A percentile compares a stretch with the other conserved stretches of the same genome.
phyloP scores from a whole-genome alignment of 305 asterid species.

The Fraxinus angustifolia region DNA sequence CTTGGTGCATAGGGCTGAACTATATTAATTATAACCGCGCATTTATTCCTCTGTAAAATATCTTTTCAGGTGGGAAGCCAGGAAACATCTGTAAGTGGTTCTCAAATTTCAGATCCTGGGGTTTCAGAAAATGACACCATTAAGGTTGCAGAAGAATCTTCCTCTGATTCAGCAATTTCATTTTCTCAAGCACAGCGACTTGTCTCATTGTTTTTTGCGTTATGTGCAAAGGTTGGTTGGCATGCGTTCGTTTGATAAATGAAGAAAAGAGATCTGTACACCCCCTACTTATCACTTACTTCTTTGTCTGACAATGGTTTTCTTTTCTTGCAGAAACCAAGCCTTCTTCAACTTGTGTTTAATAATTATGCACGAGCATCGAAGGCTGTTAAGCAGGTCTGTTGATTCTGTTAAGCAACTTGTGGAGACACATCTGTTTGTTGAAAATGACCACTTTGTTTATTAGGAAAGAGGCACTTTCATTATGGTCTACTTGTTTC shows the following conservation, averaged over 20 bases:
- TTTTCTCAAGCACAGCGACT: constrained; percentile 64
- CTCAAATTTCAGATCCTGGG: constrained; percentile 73
- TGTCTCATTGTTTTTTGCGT: constrained; percentile 76
- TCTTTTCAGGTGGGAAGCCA: constrained; percentile 58
- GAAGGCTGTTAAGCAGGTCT: constrained; percentile 88
- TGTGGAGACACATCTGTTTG: background rate
- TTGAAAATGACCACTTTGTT: constrained; percentile 11
- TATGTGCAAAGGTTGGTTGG: constrained; percentile 71
- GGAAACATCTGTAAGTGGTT: constrained; percentile 77
- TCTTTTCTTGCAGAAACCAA: constrained; percentile 63
- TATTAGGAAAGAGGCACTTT: constrained; percentile 4
- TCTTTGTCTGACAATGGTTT: constrained; percentile 16
- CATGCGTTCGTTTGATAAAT: constrained; percentile 12
- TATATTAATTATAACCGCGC: background rate
- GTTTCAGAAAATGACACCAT: constrained; percentile 44
- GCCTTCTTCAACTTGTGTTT: constrained; percentile 78
- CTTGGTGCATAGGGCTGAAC: background rate
- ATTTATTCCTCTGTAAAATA: constrained; percentile 10
- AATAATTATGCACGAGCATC: constrained; percentile 62
- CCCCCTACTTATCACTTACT: constrained; percentile 5
- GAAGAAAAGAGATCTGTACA: constrained; percentile 1
- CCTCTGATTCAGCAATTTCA: constrained; percentile 47
- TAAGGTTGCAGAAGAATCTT: constrained; percentile 43
- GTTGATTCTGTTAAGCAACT: constrained; percentile 21
- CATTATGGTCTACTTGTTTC: constrained; percentile 13